Base-by-base conservation (phyloP, 2,329 filamentous ascomycete genomes). In the Xenoacremonium recifei region DNA sequence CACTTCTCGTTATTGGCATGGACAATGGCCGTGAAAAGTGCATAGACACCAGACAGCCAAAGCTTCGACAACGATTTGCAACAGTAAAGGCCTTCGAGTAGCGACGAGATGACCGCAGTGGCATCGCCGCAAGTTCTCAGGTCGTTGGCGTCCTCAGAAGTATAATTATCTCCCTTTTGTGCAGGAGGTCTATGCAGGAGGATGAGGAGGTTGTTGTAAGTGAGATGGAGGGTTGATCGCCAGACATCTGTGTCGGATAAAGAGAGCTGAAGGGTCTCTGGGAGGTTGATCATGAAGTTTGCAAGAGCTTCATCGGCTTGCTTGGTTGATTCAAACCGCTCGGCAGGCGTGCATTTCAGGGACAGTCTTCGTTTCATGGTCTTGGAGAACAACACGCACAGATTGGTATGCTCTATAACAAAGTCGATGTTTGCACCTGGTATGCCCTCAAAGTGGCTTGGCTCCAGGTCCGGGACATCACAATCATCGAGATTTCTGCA, bases 351-450 rank as follows among this genome's bases (percentile, higher is more conserved):
- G 19, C 52, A 41, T 32, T 49, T 39, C n/a, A 59, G 32, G 7
- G 57, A 48, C 15, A 57, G 53, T n/a, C 60, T 49, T 20, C 48
- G 39, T 21, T 48, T 51, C 56, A 63, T 61, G 3, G 57, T 54
- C 61, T 64, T 47, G 55, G 65, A 73, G 31, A 77, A 70, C 53
- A 77, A 72, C 16, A 72, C 65, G 45, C 74, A 77, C 1, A 78
- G 63, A 27, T 68, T 68, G 3, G 72, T 69, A 36, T 74, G 73
- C 21, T 76, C 66, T 18, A 75, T 72, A 15, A 69, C 67, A 16
- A 75, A 72, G 12, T 64, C 61, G 7, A 61, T 43, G 3, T 71
- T 69, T 44, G 69, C 71, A 11, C 68, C 29, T 4, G 50, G 48
- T 4, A 63, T 51, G 4, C 55, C 71, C 47, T 72, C 63, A 39